Conservation (phyloP, 306 rosid species). For the Carpinus fangiana region DNA sequence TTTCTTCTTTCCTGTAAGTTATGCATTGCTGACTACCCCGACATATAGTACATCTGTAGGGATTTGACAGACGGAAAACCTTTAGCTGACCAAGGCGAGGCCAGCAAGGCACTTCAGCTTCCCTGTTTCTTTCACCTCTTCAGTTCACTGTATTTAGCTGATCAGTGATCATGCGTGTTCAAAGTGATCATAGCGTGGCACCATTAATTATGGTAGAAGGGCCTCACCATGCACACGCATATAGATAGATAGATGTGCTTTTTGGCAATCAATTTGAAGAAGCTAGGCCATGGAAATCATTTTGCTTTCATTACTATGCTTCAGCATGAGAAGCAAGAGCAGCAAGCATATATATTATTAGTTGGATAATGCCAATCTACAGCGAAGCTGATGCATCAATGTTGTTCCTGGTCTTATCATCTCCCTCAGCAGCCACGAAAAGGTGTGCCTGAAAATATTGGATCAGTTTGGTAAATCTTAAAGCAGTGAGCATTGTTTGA, state of each 20-base stretch:
- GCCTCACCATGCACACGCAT: conserved; percentile 49
- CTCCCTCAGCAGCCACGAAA: conserved; percentile 31
- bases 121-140: no score
- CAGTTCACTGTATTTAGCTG: no score
- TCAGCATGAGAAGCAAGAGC: conserved; percentile 36
- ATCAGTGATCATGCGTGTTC: no score
- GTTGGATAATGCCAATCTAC: conserved; percentile 2
- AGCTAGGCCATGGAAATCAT: conserved; percentile 7
- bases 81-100: background rate
- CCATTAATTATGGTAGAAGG: conserved; percentile 4
- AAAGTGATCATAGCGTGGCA: no score
- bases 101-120: background rate
- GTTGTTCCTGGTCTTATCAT: conserved; percentile 25
- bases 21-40: no score
- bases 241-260: background rate
- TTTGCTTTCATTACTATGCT: conserved; percentile 24
- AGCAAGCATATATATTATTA: background rate
- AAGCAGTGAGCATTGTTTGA: conserved; percentile 18
- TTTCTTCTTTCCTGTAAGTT: no score
- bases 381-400: conserved; percentile 10
- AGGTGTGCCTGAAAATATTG: conserved; percentile 11
- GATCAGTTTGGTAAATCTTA: conserved; percentile 35
- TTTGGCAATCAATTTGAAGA: background rate
- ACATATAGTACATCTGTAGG: background rate
- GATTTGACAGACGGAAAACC: conserved; percentile 7